Conservation (phyloP, 129 eudicot species). For the Lonicera japonica region DNA sequence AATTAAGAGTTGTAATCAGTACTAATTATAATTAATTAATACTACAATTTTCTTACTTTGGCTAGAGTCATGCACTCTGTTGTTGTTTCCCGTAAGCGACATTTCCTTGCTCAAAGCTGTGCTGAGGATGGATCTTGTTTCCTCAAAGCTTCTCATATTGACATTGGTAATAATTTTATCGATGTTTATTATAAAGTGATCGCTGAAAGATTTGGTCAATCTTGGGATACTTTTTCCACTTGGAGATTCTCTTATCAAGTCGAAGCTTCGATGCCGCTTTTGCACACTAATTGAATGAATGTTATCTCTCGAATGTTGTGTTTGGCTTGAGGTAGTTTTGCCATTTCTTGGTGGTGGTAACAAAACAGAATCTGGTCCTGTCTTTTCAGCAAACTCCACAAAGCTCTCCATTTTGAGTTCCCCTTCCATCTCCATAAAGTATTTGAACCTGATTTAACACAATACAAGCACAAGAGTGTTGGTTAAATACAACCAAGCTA, state of each 20-base stretch:
- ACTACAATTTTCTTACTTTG: constrained; percentile 8
- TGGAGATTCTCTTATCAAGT: constrained; percentile 9
- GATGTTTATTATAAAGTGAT: constrained; percentile 17
- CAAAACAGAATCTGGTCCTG: not conserved
- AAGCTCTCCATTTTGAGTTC: not conserved
- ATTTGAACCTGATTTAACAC: not conserved
- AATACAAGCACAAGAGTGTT: not conserved
- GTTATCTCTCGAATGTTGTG: not conserved
- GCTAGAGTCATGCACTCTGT: not conserved
- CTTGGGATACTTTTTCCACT: not conserved
- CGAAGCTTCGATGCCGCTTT: constrained; percentile 16
- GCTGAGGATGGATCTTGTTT: constrained; percentile 7
- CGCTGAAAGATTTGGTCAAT: constrained; percentile 18
- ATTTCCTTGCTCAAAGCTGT: constrained; percentile 7
- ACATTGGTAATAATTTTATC: constrained; percentile 10
- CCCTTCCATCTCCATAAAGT: constrained; percentile 11
- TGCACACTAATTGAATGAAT: not conserved
- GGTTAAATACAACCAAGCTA: too few relatives aligned
- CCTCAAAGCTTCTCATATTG: constrained; percentile 1
- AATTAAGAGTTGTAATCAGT: too few relatives aligned
- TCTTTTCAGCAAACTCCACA: not conserved
- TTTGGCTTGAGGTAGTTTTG: not conserved
- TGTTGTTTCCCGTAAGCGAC: constrained; percentile 7
- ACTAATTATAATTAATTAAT: too few relatives aligned
- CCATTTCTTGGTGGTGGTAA: not conserved